Evolutionary conservation across 1,284 basidiomycete genomes (phyloP).

Genomic region (Cutaneotrichosporon cavernicola): DNA sequence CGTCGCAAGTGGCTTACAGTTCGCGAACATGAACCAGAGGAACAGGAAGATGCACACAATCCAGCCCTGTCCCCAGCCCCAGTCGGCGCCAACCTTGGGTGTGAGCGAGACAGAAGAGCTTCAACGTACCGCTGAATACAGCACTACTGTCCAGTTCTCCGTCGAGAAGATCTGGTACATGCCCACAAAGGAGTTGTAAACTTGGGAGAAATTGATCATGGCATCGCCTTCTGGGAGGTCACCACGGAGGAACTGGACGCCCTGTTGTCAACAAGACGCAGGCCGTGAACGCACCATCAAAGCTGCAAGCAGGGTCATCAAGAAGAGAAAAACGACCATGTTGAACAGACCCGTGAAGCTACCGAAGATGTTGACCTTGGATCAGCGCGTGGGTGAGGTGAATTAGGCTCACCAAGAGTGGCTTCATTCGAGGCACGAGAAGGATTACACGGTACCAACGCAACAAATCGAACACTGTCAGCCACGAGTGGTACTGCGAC

Average conservation of each 20-base stretch:
- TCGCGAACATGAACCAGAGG: slow-evolving; percentile 88
- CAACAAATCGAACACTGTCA: slow-evolving; percentile 82
- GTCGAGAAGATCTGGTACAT: slow-evolving; percentile 89
- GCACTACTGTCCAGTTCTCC: slow-evolving; percentile 86
- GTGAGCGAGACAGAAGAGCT: not conserved
- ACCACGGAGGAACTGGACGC: slow-evolving; percentile 63
- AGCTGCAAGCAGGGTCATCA: slow-evolving; percentile 84
- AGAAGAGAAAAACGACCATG: slow-evolving; percentile 88
- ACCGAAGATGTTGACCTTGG: slow-evolving; percentile 80
- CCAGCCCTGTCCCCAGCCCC: slow-evolving; percentile 67
- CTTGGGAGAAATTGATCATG: slow-evolving; percentile 77
- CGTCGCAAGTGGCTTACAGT: slow-evolving; percentile 62
- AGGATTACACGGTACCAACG: slow-evolving; percentile 94
- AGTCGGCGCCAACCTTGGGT: slow-evolving; percentile 59
- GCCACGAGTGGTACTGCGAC: slow-evolving; percentile 76
- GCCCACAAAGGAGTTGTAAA: slow-evolving; percentile 84
- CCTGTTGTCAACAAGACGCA: slow-evolving; percentile 29
- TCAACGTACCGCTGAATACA: slow-evolving; percentile 65
- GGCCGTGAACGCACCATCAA: slow-evolving; percentile 65
- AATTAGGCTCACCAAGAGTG: slow-evolving; percentile 30
- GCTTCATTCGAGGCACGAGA: slow-evolving; percentile 47
- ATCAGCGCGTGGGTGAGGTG: not conserved
- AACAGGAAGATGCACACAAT: slow-evolving; percentile 74
- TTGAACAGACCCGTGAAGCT: slow-evolving; percentile 88
- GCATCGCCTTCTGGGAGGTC: slow-evolving; percentile 57